phyloP scores from a whole-genome alignment of 1,139 yeast species.

The Entelexis sorbosivorans region DNA sequence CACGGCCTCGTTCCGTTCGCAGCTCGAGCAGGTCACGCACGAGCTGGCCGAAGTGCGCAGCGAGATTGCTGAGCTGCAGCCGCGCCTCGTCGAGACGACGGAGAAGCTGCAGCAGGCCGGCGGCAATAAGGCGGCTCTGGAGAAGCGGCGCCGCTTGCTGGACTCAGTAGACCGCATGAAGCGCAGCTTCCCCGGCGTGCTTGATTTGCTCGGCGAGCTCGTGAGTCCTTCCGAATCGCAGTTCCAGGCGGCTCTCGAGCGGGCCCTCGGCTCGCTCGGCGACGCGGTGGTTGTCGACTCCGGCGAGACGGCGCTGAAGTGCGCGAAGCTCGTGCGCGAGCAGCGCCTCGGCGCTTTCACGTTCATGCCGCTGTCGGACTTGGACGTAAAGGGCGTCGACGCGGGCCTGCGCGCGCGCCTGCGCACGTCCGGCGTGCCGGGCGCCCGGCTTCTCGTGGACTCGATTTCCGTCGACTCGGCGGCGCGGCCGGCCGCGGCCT shows the following conservation, averaged over 20 bases:
- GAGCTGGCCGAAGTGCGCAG: slow-evolving; percentile 12
- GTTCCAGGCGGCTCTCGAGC: slow-evolving; percentile 66
- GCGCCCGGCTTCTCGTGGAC: slow-evolving; percentile 48
- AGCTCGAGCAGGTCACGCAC: slow-evolving; percentile 19
- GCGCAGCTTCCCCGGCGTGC: slow-evolving; percentile 17
- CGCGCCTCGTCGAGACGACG: slow-evolving; percentile 8
- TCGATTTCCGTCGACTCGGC: slow-evolving; percentile 55
- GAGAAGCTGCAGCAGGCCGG: slow-evolving; percentile 15
- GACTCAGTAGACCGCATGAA: slow-evolving; percentile 20
- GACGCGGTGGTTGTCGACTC: slow-evolving; percentile 80
- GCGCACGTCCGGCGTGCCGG: slow-evolving; percentile 34
- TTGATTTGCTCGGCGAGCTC: slow-evolving; percentile 48
- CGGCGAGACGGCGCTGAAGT: slow-evolving; percentile 62
- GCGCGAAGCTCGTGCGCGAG: slow-evolving; percentile 73
- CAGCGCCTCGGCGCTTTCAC: slow-evolving; percentile 79
- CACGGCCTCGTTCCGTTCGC: slow-evolving; percentile 24
- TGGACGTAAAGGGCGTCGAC: slow-evolving; percentile 36
- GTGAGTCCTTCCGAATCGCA: slow-evolving; percentile 69
- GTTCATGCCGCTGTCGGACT: slow-evolving; percentile 78
- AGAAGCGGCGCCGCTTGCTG: slow-evolving; percentile 17
- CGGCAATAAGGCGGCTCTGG: slow-evolving; percentile 16
- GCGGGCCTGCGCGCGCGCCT: slow-evolving; percentile 40
- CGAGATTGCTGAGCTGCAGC: slow-evolving; percentile 31
- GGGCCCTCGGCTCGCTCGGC: slow-evolving; percentile 65
- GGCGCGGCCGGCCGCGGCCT: slow-evolving; percentile 66